Percentiles rank a stretch among this genome's conserved stretches.
phyloP scores from a whole-genome alignment of 108 stramenopile genomes.

The Pseudonitzschia delicatissima region DNA sequence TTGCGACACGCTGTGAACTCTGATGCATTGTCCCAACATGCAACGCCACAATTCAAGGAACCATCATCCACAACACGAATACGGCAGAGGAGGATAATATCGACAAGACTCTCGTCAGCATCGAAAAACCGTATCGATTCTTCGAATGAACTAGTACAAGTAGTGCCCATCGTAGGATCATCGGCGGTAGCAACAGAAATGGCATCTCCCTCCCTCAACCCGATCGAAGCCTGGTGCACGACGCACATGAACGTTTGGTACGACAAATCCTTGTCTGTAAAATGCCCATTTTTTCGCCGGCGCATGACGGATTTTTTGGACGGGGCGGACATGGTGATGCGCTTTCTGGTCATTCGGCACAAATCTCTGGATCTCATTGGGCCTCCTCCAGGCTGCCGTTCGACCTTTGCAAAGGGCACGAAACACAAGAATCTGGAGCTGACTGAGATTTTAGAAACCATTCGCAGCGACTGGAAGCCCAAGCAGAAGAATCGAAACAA shows the following conservation, averaged over 20 bases:
- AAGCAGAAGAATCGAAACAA: not conserved
- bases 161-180: not conserved
- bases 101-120: not conserved
- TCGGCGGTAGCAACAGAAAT: not conserved
- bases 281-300: slow-evolving; percentile 78
- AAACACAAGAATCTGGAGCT: slow-evolving; percentile 3
- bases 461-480: slow-evolving; percentile 41
- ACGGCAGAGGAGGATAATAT: not conserved
- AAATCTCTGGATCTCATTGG: slow-evolving; percentile 43
- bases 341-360: slow-evolving; percentile 71
- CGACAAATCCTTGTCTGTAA: slow-evolving; percentile 49
- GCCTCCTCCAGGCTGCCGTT: slow-evolving; percentile 40
- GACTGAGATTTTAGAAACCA: slow-evolving; percentile 18
- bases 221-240: slow-evolving; percentile 33
- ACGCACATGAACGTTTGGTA: slow-evolving; percentile 40
- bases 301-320: slow-evolving; percentile 72
- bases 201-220: slow-evolving; percentile 4
- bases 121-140: not conserved
- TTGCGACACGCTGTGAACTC: too few relatives aligned
- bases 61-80: not conserved
- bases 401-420: not conserved
- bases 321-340: slow-evolving; percentile 46
- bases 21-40: too few relatives aligned
- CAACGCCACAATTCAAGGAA: too few relatives aligned
- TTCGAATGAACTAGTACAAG: not conserved